These are phyloP conservation scores for Alloascoidea africana DNA, from an alignment of 805 yeast genomes.

Conservation along the genomic window DNA sequence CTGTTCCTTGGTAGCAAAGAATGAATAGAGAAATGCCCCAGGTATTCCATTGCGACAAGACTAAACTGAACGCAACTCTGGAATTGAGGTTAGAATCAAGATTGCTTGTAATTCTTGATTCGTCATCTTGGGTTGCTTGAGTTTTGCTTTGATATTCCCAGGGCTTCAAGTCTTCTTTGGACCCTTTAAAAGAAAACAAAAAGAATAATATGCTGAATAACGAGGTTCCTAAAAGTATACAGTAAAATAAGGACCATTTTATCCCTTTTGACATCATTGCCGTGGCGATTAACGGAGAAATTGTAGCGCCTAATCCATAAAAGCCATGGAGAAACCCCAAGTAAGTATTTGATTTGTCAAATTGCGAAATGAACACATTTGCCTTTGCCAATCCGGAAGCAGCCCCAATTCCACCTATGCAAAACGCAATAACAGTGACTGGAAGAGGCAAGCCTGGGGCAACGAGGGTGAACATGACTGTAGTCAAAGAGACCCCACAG, in stretches of 20 bases:
- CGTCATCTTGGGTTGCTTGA: background rate
- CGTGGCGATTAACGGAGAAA: slow-evolving; percentile 56
- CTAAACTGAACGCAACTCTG: too few species aligned
- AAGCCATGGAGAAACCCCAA: slow-evolving; percentile 52
- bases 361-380: slow-evolving; percentile 30
- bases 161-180: background rate
- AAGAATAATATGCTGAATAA: background rate
- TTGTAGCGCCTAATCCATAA: slow-evolving; percentile 61
- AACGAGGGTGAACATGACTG: slow-evolving; percentile 23
- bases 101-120: background rate
- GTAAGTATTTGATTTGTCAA: slow-evolving; percentile 37
- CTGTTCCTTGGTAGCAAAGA: slow-evolving; percentile 54
- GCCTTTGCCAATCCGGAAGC: slow-evolving; percentile 42
- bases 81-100: background rate
- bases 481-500: slow-evolving; percentile 20
- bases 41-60: slow-evolving; percentile 18
- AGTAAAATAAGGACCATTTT: background rate
- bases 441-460: slow-evolving; percentile 25
- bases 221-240: background rate
- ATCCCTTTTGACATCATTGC: background rate
- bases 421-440: slow-evolving; percentile 23
- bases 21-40: slow-evolving; percentile 37
- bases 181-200: background rate
- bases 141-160: too few species aligned
- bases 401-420: slow-evolving; percentile 35